Conservation (phyloP, 306 rosid species). For the Ziziphus jujuba region DNA sequence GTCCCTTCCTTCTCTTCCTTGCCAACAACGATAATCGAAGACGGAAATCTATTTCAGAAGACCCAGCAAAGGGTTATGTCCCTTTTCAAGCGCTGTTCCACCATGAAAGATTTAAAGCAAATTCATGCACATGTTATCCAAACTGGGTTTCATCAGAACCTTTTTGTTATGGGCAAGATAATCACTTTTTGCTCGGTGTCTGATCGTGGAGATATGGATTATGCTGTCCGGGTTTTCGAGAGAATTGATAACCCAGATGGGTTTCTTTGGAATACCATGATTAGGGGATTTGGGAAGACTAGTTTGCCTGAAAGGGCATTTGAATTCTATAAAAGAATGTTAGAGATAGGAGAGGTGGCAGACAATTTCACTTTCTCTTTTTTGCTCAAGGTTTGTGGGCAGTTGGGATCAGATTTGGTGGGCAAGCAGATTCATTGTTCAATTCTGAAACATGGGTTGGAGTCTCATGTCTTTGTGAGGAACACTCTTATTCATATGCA, state of each 20-base stretch:
- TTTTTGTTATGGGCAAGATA: conserved; percentile 54
- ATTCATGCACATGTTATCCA: conserved; percentile 47
- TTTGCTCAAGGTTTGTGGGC: conserved; percentile 52
- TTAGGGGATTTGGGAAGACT: conserved; percentile 64
- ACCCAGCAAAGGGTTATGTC: conserved; percentile 35
- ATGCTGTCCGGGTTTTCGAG: conserved; percentile 51
- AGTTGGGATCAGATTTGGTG: conserved; percentile 36
- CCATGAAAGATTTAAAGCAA: conserved; percentile 48
- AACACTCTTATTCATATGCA: conserved; percentile 75
- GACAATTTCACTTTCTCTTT: conserved; percentile 72
- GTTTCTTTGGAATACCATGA: conserved; percentile 71
- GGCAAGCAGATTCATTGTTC: conserved; percentile 58
- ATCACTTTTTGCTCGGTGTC: conserved; percentile 51
- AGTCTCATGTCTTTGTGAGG: conserved; percentile 53
- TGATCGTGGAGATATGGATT: conserved; percentile 41
- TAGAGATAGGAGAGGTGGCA: conserved; percentile 12
- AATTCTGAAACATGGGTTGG: conserved; percentile 47
- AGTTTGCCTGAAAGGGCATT: conserved; percentile 40
- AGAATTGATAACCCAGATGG: conserved; percentile 52
- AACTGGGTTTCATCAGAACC: conserved; percentile 46
- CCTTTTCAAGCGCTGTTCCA: conserved; percentile 56
- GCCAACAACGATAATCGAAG: conserved; percentile 5
- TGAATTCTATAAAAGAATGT: conserved; percentile 53
- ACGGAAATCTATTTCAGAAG: conserved; percentile 26
- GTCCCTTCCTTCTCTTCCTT: conserved; percentile 15